phyloP scores from a whole-genome alignment of 306 rosid genomes.

The Alnus rubra region DNA sequence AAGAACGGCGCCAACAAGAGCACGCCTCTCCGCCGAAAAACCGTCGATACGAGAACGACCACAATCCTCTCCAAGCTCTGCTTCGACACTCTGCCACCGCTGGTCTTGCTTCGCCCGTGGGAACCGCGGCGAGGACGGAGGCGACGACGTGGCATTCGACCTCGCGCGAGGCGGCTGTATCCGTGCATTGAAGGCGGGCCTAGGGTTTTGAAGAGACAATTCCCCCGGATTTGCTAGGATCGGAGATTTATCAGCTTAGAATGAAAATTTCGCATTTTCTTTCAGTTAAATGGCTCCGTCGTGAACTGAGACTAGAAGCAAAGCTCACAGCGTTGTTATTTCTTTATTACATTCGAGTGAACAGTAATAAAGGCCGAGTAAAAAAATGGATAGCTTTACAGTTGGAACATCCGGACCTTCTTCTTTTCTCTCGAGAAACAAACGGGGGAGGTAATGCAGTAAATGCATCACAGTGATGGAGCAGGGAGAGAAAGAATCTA shows the following conservation, averaged over 20 bases:
- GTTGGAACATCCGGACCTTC: background rate
- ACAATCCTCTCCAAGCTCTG: conserved; percentile 61
- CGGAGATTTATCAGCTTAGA: conserved; percentile 1
- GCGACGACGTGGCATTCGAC: conserved; percentile 51
- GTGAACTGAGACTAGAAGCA: background rate
- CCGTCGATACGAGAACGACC: conserved; percentile 58
- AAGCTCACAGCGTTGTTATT: background rate
- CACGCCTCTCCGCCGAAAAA: conserved; percentile 71
- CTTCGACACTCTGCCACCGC: conserved; percentile 31
- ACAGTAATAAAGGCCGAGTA: background rate
- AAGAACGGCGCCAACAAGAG: conserved; percentile 82
- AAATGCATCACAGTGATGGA: background rate
- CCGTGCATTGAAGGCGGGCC: conserved; percentile 57
- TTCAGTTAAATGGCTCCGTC: background rate
- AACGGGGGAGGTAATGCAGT: background rate
- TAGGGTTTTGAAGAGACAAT: conserved; percentile 4
- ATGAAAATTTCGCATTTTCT: background rate
- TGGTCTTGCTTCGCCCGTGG: conserved; percentile 61
- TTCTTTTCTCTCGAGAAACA: conserved; percentile 11
- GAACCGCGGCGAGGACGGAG: conserved; percentile 72
- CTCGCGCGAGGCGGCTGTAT: conserved; percentile 58
- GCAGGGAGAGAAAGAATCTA: background rate
- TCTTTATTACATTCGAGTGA: background rate
- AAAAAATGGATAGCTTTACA: background rate
- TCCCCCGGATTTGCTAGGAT: conserved; percentile 14